Percentiles rank a stretch among this genome's conserved stretches.
These are phyloP conservation scores for Morella rubra DNA, from an alignment of 306 rosid species.

Conservation along the genomic window DNA sequence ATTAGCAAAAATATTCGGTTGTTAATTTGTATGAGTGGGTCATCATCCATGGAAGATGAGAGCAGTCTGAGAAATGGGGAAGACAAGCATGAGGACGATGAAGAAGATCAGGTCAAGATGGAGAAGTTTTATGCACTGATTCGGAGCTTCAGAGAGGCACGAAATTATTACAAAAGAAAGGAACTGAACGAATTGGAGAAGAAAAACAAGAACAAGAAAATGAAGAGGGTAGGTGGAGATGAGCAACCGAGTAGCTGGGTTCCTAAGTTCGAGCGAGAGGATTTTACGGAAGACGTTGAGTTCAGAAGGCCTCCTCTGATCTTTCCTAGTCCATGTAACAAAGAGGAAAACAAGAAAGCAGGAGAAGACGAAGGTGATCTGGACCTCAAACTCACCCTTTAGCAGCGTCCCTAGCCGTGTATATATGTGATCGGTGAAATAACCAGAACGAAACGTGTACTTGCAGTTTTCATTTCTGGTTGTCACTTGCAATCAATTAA, in stretches of 20 bases:
- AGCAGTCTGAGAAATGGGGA: background rate
- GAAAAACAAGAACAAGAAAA: constrained; percentile 18
- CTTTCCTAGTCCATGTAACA: constrained; percentile 12
- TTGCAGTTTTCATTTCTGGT: too few relatives aligned
- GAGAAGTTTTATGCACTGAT: constrained; percentile 46
- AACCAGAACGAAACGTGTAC: too few relatives aligned
- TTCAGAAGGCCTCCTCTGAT: constrained; percentile 21
- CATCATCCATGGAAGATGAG: background rate
- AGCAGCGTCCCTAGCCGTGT: background rate
- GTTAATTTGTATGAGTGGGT: background rate
- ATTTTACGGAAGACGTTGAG: constrained; percentile 35
- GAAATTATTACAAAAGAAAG: constrained; percentile 30
- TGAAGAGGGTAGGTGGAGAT: background rate
- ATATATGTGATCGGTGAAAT: too few relatives aligned
- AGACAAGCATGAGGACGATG: background rate
- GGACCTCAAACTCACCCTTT: constrained; percentile 48
- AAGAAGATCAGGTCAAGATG: constrained; percentile 40
- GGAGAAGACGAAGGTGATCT: constrained; percentile 7
- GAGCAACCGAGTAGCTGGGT: constrained; percentile 7
- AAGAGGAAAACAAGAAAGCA: background rate
- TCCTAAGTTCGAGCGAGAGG: constrained; percentile 38
- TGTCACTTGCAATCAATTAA: too few relatives aligned
- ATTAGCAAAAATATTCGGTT: background rate
- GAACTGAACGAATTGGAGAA: constrained; percentile 15
- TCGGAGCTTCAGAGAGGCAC: constrained; percentile 41